Evolutionary conservation across 202 grass and related monocot species (phyloP).

Genomic region (Tripidium arundinaceum): DNA sequence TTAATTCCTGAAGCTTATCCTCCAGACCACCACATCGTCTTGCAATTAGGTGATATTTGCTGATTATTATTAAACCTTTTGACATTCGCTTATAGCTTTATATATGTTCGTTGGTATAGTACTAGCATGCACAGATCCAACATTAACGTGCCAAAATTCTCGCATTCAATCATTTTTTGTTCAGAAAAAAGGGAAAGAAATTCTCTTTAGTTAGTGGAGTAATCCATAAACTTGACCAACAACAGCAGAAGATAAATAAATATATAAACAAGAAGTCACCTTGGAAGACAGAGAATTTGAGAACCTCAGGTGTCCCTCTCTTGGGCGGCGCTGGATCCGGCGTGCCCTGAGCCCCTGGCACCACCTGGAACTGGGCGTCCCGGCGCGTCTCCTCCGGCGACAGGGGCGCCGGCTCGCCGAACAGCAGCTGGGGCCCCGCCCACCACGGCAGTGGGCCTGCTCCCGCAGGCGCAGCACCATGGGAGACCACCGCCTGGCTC

Average conservation of each 20-base stretch:
- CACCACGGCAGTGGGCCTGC: constrained; percentile 56
- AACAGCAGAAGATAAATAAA: background rate
- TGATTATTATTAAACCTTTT: no score
- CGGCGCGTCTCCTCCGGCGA: constrained; percentile 37
- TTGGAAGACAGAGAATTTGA: no score
- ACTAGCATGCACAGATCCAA: constrained; percentile 35
- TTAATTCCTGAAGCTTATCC: background rate
- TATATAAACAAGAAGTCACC: background rate
- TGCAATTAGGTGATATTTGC: background rate
- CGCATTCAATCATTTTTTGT: background rate
- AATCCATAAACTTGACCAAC: background rate
- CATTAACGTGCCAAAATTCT: background rate
- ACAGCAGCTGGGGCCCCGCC: constrained; percentile 60
- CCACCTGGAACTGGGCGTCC: constrained; percentile 50
- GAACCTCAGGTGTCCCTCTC: no score
- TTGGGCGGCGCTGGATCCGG: no score
- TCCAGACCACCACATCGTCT: background rate
- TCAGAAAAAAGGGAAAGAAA: no score
- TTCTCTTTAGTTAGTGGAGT: no score
- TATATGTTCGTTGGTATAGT: background rate
- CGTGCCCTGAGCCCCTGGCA: constrained; percentile 30
- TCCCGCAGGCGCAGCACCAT: constrained; percentile 24
- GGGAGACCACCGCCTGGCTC: background rate
- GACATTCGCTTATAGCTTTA: no score
- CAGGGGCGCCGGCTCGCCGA: constrained; percentile 42